Percentiles rank a stretch among this genome's conserved stretches.
Evolutionary conservation across 2,329 filamentous ascomycete genomes (phyloP).

Genomic region (Botrytis galanthina): DNA sequence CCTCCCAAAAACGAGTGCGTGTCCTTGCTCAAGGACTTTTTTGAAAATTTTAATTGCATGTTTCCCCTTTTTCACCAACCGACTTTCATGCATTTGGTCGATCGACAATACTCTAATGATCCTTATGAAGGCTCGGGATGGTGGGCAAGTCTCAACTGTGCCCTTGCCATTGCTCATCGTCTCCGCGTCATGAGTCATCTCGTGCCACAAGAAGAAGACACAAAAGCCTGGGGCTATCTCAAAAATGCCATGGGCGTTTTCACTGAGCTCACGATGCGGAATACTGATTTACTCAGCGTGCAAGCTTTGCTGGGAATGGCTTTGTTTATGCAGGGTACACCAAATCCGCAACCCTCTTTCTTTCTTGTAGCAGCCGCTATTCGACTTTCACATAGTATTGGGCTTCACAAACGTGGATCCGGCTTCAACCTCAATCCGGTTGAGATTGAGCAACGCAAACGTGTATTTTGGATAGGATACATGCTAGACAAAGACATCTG

Average conservation of each 20-base stretch:
- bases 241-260: conserved; percentile 96
- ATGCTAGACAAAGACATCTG: conserved; percentile 73
- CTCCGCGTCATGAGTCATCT: conserved; percentile 94
- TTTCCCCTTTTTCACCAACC: conserved; percentile 97
- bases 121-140: conserved; percentile 94
- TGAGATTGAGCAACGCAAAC: conserved; percentile 85
- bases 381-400: conserved; percentile 87
- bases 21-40: conserved; percentile 87
- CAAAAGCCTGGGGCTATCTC: conserved; percentile 91
- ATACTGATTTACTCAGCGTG: conserved; percentile 91
- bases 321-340: conserved; percentile 91
- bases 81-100: conserved; percentile 96
- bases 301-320: conserved; percentile 93
- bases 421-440: conserved; percentile 91
- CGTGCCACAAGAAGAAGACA: conserved; percentile 85
- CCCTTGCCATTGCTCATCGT: conserved; percentile 87
- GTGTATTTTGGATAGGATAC: conserved; percentile 77
- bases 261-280: conserved; percentile 90
- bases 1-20: conserved; percentile 85
- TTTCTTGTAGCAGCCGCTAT: conserved; percentile 89
- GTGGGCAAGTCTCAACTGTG: conserved; percentile 97
- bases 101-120: conserved; percentile 87
- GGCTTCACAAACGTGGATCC: conserved; percentile 87
- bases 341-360: conserved; percentile 92
- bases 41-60: conserved; percentile 99